A percentile compares a stretch with the other conserved stretches of the same genome.
phyloP scores from a whole-genome alignment of 257 asterid genomes.

The Nicotiana attenuata region DNA sequence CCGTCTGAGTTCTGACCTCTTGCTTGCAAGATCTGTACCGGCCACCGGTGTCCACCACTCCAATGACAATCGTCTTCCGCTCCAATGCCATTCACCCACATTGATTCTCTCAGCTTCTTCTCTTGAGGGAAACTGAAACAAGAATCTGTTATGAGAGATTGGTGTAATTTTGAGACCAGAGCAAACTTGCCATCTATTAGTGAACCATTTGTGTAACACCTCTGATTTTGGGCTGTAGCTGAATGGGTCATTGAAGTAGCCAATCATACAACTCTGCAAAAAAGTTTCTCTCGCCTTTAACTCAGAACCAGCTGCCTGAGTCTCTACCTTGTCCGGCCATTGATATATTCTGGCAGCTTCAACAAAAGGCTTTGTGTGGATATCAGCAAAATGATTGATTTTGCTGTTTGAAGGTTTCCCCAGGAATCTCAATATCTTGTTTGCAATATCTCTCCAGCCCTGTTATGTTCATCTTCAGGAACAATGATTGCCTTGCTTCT shows the following conservation, averaged over 20 bases:
- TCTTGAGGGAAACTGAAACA: too few species aligned
- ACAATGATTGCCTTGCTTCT: background rate
- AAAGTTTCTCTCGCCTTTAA: background rate
- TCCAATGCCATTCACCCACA: too few species aligned
- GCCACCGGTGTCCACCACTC: too few species aligned
- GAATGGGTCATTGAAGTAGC: background rate
- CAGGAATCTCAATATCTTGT: too few species aligned
- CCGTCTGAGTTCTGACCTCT: too few species aligned
- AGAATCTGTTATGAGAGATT: too few species aligned
- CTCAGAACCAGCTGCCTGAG: background rate
- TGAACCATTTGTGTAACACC: background rate
- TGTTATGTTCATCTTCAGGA: background rate
- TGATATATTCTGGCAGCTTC: background rate
- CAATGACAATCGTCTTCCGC: too few species aligned
- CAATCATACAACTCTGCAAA: background rate
- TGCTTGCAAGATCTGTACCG: too few species aligned
- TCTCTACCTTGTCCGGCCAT: background rate
- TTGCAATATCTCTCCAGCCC: too few species aligned
- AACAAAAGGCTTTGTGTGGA: background rate
- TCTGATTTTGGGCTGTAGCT: background rate
- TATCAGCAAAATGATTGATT: background rate
- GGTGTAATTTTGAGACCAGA: background rate
- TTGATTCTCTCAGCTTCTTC: too few species aligned
- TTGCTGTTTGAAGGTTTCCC: background rate
- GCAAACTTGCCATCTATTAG: background rate